Conservation (phyloP, 2,329 filamentous ascomycete species). For the Teratosphaeria zuluensis region DNA sequence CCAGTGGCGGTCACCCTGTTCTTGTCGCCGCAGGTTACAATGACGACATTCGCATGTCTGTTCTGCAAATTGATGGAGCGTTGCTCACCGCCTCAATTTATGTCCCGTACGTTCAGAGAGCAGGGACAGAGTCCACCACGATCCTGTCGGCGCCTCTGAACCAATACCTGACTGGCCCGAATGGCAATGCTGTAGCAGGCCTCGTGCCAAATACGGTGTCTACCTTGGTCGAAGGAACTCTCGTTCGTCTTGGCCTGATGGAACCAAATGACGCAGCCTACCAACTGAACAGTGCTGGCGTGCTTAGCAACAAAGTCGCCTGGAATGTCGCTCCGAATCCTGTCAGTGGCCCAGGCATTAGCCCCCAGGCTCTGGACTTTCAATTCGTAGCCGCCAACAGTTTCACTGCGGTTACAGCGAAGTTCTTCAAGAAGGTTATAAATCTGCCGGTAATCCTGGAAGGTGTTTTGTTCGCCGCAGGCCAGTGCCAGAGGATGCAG, state of each 20-base stretch:
- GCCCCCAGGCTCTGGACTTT: slow-evolving; percentile 12
- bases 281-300: slow-evolving; percentile 7
- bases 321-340: slow-evolving; percentile 15
- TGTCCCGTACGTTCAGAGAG: slow-evolving; percentile 10
- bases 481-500: slow-evolving; percentile 15
- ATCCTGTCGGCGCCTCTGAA: not conserved
- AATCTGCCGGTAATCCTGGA: slow-evolving; percentile 10
- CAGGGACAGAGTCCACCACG: slow-evolving; percentile 2
- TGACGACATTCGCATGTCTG: slow-evolving; percentile 15
- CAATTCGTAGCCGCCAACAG: slow-evolving; percentile 5
- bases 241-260: slow-evolving; percentile 13
- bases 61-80: slow-evolving; percentile 14
- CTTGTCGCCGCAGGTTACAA: slow-evolving; percentile 6
- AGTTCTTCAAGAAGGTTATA: slow-evolving; percentile 12
- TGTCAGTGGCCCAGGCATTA: slow-evolving; percentile 15
- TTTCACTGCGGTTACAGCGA: slow-evolving; percentile 4
- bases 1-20: slow-evolving; percentile 13
- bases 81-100: slow-evolving; percentile 6
- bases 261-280: slow-evolving; percentile 9
- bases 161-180: slow-evolving; percentile 11
- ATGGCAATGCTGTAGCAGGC: slow-evolving; percentile 12
- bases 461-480: slow-evolving; percentile 4
- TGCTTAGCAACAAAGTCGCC: slow-evolving; percentile 7
- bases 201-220: slow-evolving; percentile 14
- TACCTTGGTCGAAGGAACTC: slow-evolving; percentile 10